These are phyloP conservation scores for Cercophora samala DNA, from an alignment of 495 filamentous ascomycete genomes.

Conservation along the genomic window DNA sequence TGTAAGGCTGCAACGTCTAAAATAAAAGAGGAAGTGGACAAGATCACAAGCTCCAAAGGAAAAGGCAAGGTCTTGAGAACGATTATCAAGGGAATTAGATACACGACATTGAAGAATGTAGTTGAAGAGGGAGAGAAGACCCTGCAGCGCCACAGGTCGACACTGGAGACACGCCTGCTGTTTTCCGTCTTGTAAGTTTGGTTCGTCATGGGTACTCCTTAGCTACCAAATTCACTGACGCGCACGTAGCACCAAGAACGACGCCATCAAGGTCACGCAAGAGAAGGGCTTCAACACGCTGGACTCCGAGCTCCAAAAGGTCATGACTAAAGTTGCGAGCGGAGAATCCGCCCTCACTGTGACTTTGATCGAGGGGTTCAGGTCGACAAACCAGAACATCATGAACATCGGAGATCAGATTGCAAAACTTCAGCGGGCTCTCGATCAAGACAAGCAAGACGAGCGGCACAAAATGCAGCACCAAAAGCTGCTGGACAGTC, in stretches of 20 bases:
- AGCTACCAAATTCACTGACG: too few relatives aligned
- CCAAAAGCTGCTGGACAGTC: slow-evolving; percentile 6
- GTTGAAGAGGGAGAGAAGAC: not conserved
- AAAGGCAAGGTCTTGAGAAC: not conserved
- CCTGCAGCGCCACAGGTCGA: not conserved
- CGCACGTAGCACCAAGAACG: not conserved
- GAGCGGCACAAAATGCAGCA: too few relatives aligned
- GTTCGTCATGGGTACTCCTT: too few relatives aligned
- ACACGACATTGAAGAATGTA: not conserved
- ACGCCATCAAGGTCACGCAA: not conserved
- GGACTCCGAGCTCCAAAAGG: too few relatives aligned
- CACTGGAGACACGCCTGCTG: not conserved
- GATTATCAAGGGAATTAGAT: too few relatives aligned
- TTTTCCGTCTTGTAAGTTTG: too few relatives aligned
- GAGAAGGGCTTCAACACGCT: not conserved
- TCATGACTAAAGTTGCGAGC: not conserved
- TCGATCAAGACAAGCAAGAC: too few relatives aligned
- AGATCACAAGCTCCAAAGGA: not conserved
- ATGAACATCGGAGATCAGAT: too few relatives aligned
- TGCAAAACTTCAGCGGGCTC: too few relatives aligned
- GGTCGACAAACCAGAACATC: too few relatives aligned
- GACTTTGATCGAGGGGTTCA: too few relatives aligned
- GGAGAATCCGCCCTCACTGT: too few relatives aligned
- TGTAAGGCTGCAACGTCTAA: not conserved
- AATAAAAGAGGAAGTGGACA: not conserved